Percentiles rank a stretch among this genome's conserved stretches.
Evolutionary conservation across 495 filamentous ascomycete genomes (phyloP).

Genomic region (Bombardia bombarda): DNA sequence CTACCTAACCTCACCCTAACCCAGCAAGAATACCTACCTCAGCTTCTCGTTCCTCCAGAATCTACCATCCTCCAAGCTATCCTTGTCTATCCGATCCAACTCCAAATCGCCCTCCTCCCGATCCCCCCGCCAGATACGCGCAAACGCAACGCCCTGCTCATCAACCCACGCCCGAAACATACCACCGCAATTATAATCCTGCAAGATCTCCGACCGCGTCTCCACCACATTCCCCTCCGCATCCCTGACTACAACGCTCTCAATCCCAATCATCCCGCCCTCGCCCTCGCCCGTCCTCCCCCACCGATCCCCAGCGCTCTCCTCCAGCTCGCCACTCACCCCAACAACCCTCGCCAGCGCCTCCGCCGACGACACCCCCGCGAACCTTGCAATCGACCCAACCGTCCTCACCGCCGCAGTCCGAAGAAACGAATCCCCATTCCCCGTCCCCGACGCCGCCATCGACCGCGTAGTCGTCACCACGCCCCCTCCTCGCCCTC

Average conservation of each 20-base stretch:
- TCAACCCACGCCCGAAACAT: slow-evolving; percentile 83
- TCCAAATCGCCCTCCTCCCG: slow-evolving; percentile 12
- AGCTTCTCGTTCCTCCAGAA: slow-evolving; percentile 10
- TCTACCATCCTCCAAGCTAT: too few species aligned
- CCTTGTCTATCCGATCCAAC: not conserved
- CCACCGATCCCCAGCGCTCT: slow-evolving; percentile 71
- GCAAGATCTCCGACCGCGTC: slow-evolving; percentile 43
- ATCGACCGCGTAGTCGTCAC: slow-evolving; percentile 44
- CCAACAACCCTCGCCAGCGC: slow-evolving; percentile 61
- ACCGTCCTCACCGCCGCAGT: slow-evolving; percentile 62
- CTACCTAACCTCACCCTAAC: not conserved
- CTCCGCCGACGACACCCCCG: slow-evolving; percentile 25
- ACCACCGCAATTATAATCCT: slow-evolving; percentile 79
- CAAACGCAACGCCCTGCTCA: slow-evolving; percentile 49
- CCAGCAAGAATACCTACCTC: not conserved
- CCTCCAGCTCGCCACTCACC: slow-evolving; percentile 64
- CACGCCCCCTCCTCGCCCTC: not conserved
- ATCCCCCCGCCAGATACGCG: slow-evolving; percentile 51
- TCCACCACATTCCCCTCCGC: slow-evolving; percentile 31
- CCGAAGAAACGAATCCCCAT: slow-evolving; percentile 83
- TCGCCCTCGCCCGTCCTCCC: slow-evolving; percentile 68
- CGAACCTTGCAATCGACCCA: slow-evolving; percentile 64
- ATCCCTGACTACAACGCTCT: slow-evolving; percentile 44
- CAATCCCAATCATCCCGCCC: slow-evolving; percentile 84
- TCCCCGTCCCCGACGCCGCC: slow-evolving; percentile 78